Evolutionary conservation across 2,329 filamentous ascomycete species (phyloP).

Genomic region (Hypomyces perniciosus): DNA sequence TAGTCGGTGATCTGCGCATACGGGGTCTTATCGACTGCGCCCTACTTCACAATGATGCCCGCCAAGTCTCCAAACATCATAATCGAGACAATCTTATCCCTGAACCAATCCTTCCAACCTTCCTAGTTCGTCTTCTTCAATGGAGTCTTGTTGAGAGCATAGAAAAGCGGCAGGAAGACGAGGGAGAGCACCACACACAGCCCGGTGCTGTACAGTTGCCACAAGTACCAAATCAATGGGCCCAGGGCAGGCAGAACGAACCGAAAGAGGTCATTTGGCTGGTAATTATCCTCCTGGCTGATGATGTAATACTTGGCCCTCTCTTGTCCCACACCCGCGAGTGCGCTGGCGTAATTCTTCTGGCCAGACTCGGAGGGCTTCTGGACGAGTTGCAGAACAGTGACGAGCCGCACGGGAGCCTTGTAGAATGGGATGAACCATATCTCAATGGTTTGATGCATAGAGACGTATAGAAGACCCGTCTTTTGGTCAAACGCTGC

Average conservation of each 20-base stretch:
- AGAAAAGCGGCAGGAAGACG: constrained; percentile 31
- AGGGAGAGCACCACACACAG: constrained; percentile 57
- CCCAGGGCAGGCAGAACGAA: constrained; percentile 61
- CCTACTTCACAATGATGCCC: too few relatives aligned
- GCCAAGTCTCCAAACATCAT: too few relatives aligned
- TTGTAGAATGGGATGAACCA: constrained; percentile 73
- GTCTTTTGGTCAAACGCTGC: constrained; percentile 62
- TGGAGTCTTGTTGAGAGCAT: constrained; percentile 23
- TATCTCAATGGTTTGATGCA: constrained; percentile 69
- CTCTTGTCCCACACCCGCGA: constrained; percentile 16
- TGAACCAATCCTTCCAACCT: neutral
- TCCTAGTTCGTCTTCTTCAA: constrained; percentile 9
- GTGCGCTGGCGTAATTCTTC: constrained; percentile 7
- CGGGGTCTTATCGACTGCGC: too few relatives aligned
- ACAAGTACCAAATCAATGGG: constrained; percentile 45
- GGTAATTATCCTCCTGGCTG: constrained; percentile 76
- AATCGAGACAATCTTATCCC: too few relatives aligned
- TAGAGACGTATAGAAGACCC: constrained; percentile 64
- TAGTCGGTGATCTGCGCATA: too few relatives aligned
- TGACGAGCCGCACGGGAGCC: constrained; percentile 60
- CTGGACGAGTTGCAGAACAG: constrained; percentile 57
- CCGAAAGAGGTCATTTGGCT: constrained; percentile 66
- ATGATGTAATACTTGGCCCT: constrained; percentile 59
- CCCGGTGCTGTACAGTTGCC: constrained; percentile 59
- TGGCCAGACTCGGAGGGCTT: constrained; percentile 15